phyloP scores from a whole-genome alignment of 345 rosid genomes.

The Eucalyptus marginata region DNA sequence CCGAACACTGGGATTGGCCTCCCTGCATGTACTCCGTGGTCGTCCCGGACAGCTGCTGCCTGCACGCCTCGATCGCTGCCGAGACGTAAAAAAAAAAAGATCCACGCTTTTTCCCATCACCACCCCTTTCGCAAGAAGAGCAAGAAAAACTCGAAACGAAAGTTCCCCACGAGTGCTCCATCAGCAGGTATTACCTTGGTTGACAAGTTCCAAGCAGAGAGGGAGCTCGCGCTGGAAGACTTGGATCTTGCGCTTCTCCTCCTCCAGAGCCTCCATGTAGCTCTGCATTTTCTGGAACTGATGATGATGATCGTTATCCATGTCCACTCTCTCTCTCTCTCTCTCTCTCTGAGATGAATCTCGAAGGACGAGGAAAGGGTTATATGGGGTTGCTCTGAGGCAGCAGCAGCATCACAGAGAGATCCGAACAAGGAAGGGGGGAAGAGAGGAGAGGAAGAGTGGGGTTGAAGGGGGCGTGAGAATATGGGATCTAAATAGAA shows the following conservation, averaged over 20 bases:
- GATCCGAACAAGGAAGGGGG: constrained; percentile 14
- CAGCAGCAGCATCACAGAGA: constrained; percentile 8
- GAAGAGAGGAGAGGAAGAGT: neutral
- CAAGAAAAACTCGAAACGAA: neutral
- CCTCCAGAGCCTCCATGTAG: constrained; percentile 68
- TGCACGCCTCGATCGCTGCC: constrained; percentile 76
- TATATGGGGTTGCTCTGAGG: neutral
- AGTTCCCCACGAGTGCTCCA: neutral
- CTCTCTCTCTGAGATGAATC: neutral
- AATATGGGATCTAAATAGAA: constrained; percentile 69
- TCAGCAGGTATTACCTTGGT: constrained; percentile 39
- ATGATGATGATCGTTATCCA: neutral
- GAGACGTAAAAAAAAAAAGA: neutral
- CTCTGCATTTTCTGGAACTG: constrained; percentile 37
- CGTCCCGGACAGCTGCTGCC: constrained; percentile 56
- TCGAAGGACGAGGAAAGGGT: neutral
- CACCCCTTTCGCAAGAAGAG: neutral
- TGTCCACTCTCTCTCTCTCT: neutral
- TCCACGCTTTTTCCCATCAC: neutral
- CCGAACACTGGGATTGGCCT: constrained; percentile 76
- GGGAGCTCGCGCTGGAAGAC: constrained; percentile 96
- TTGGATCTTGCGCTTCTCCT: constrained; percentile 80
- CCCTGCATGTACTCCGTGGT: constrained; percentile 31
- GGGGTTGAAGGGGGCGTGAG: neutral
- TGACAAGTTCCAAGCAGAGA: constrained; percentile 82